Evolutionary conservation across 1,139 yeast species (phyloP).

Genomic region (Geotrichum europaeum): DNA sequence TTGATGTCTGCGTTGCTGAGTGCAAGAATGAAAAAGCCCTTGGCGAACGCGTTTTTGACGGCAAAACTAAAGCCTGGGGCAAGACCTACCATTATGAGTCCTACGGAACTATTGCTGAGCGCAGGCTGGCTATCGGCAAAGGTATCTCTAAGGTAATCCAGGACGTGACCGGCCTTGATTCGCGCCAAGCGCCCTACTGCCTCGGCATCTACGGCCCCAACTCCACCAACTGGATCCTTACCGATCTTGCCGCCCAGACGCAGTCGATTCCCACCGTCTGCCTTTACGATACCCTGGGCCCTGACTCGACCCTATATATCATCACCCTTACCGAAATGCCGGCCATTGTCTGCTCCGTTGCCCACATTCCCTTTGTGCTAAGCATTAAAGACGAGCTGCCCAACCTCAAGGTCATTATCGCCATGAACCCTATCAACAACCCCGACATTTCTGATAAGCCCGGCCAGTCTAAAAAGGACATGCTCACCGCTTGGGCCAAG

Average conservation of each 20-base stretch:
- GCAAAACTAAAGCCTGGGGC: constrained; percentile 42
- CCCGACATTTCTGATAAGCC: constrained; percentile 11
- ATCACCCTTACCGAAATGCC: constrained; percentile 53
- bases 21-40: constrained; percentile 43
- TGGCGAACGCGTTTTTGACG: constrained; percentile 45
- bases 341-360: constrained; percentile 46
- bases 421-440: constrained; percentile 20
- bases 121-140: constrained; percentile 52
- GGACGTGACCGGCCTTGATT: constrained; percentile 18
- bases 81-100: constrained; percentile 46
- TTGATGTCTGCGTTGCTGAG: constrained; percentile 39
- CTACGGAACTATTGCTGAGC: constrained; percentile 39
- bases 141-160: constrained; percentile 49
- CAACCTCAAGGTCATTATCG: constrained; percentile 41
- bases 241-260: constrained; percentile 54
- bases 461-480: constrained; percentile 28
- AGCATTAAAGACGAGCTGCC: constrained; percentile 36
- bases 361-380: constrained; percentile 43
- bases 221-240: constrained; percentile 52
- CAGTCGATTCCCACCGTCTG: constrained; percentile 53
- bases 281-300: constrained; percentile 59
- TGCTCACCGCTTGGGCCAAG: constrained; percentile 34
- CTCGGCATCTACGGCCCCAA: constrained; percentile 55
- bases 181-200: constrained; percentile 35
- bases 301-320: constrained; percentile 53